Base-by-base conservation (phyloP, 805 yeast species). In the Saccharomycopsis capsularis region DNA sequence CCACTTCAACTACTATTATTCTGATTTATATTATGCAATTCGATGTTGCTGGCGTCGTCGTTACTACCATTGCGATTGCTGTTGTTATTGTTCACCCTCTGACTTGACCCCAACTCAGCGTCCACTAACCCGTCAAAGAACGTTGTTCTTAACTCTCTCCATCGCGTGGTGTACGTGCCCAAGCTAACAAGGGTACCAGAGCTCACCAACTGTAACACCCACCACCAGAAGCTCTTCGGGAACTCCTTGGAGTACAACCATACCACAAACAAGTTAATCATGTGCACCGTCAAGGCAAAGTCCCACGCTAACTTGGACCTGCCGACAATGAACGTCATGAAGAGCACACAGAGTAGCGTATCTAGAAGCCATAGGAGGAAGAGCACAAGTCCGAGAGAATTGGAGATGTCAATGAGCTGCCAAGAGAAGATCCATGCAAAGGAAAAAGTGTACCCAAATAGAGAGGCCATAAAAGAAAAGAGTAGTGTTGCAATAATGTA, bases 251-350 rank as follows among this genome's bases (percentile, higher is more conserved):
- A 72, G 55, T 78, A 79, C 1, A 77, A 52, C 79, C 86, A 80
- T 0, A 80, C 86, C 2, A 87, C 79, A 2, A 80, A 46, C 22
- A 91, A 64, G 65, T 91, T 83, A 44, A 93, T 75, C 21, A 84
- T 78, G 64, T 93, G 96, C 15, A 91, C 78, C 0, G 99, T 93
- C n/a, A 91, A 61, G 9, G 96, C 96, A 68, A 93, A 91, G 66
- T 91, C 99, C 85, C 96, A 85, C 0, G 97, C 98, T 44, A 91
- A 68, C 63, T 91, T 93, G 38, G 95, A 85, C 50, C 98, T 71
- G 0, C 98, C 96, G 11, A 91, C 96, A 24, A 91, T 80, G 1
- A 90, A 66, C 1, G 95, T 87, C 60, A 91, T 80, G 60, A 87
- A 88, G 9, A 87, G 64, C 1, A 89, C 96, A 56, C 95, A 83